Percentiles rank a stretch among this genome's conserved stretches.
Conservation (phyloP, 2,329 filamentous ascomycete species). For the Cladobotryum mycophilum region DNA sequence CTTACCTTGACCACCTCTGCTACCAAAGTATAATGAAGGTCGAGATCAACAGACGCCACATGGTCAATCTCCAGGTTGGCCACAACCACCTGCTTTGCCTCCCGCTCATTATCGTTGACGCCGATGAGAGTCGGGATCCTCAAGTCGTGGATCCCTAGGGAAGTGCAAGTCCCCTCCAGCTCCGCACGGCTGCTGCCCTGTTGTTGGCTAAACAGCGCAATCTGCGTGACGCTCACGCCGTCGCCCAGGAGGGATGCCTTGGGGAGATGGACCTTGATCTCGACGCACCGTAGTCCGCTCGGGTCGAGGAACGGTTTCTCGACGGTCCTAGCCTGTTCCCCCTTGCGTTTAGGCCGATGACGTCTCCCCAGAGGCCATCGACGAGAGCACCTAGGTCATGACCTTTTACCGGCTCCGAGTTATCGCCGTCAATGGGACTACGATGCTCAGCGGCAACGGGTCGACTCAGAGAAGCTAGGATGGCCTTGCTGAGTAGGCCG, state of each 20-base stretch:
- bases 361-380: conserved; percentile 26
- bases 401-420: background rate
- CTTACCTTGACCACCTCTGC: conserved; percentile 54
- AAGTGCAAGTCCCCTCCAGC: conserved; percentile 19
- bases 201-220: conserved; percentile 34
- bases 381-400: conserved; percentile 12
- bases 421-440: no score
- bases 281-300: conserved; percentile 37
- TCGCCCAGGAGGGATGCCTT: conserved; percentile 64
- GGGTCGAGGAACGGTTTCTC: conserved; percentile 25
- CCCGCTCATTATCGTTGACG: conserved; percentile 65
- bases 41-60: conserved; percentile 33
- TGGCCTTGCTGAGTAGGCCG: conserved; percentile 60
- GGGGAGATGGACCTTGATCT: conserved; percentile 51
- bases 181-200: conserved; percentile 15
- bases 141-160: conserved; percentile 49
- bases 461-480: conserved; percentile 44
- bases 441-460: background rate
- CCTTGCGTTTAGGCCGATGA: conserved; percentile 21
- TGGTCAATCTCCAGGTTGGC: conserved; percentile 57
- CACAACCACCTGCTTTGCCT: conserved; percentile 59
- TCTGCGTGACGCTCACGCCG: conserved; percentile 47
- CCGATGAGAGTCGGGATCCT: conserved; percentile 63
- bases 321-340: background rate
- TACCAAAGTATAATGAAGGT: conserved; percentile 54